A percentile compares a stretch with the other conserved stretches of the same genome.
phyloP scores from a whole-genome alignment of 169 alveolate species.

The Babesia microti region DNA sequence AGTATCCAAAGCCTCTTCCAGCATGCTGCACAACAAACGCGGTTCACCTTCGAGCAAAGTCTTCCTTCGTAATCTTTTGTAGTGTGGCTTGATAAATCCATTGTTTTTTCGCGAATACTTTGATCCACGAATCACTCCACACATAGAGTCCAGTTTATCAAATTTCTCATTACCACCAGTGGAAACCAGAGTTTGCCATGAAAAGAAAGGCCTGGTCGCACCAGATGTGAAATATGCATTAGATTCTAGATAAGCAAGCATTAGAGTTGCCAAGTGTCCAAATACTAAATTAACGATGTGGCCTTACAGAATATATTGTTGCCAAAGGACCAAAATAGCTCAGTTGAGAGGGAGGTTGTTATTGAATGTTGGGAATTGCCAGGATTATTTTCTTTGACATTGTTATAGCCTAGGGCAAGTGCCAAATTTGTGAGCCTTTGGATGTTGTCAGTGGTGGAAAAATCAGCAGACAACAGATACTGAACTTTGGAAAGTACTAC shows the following conservation, averaged over 20 bases:
- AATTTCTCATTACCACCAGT: conserved; percentile 21
- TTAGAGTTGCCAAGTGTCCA: conserved; percentile 40
- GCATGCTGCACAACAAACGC: conserved; percentile 27
- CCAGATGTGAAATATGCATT: conserved; percentile 11
- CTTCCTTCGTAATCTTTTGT: conserved; percentile 5
- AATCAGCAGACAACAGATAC: conserved; percentile 23
- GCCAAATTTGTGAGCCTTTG: conserved; percentile 31
- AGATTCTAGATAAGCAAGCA: conserved; percentile 36
- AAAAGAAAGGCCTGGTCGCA: conserved; percentile 27
- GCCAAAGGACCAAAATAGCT: conserved; percentile 33
- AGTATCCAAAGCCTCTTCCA: conserved; percentile 24
- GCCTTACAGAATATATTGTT: conserved; percentile 43
- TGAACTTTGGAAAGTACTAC: too few species aligned
- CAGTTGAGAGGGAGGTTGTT: conserved; percentile 5
- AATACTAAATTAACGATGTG: too few species aligned
- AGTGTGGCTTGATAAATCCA: conserved; percentile 16
- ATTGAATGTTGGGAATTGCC: not conserved
- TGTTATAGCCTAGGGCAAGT: conserved; percentile 29
- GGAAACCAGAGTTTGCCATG: conserved; percentile 34
- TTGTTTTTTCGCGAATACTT: conserved; percentile 28
- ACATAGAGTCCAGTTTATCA: conserved; percentile 37
- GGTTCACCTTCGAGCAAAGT: conserved; percentile 20
- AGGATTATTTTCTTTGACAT: conserved; percentile 1
- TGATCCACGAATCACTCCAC: conserved; percentile 43
- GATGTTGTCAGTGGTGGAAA: conserved; percentile 6